phyloP scores from a whole-genome alignment of 768 basidiomycete species.

The Trametes sanguinea region DNA sequence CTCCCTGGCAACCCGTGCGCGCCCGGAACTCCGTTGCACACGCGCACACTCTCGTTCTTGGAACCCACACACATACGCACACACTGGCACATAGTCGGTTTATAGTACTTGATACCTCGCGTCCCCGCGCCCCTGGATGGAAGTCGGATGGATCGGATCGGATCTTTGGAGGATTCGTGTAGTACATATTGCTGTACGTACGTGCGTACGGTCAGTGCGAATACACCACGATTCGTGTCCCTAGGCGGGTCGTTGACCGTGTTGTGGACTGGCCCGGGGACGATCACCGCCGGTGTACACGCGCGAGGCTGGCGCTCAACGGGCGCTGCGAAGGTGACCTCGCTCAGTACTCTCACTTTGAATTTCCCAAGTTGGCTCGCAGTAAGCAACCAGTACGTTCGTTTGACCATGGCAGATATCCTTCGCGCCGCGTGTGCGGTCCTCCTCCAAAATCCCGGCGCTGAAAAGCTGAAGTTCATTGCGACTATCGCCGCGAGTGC shows the following conservation, averaged over 20 bases:
- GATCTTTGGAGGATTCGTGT: conserved; percentile 12
- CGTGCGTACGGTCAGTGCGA: too few relatives aligned
- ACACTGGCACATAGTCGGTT: too few relatives aligned
- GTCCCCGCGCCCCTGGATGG: not conserved
- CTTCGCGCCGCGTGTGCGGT: not conserved
- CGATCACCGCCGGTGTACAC: too few relatives aligned
- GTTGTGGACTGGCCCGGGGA: too few relatives aligned
- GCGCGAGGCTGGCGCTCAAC: too few relatives aligned
- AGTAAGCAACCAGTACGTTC: too few relatives aligned
- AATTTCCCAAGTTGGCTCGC: too few relatives aligned
- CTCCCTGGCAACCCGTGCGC: too few relatives aligned
- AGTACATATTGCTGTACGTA: not conserved
- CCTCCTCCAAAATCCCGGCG: not conserved
- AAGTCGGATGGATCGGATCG: conserved; percentile 10
- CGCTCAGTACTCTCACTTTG: too few relatives aligned
- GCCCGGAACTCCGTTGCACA: not conserved
- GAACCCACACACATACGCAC: not conserved
- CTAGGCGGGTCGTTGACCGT: not conserved
- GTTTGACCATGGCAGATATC: not conserved
- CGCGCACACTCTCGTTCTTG: conserved; percentile 9
- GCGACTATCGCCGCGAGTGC: not conserved
- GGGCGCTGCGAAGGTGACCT: too few relatives aligned
- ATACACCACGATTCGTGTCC: not conserved
- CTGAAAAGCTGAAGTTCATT: not conserved
- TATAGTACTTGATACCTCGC: not conserved